Base-by-base conservation (phyloP, 2,329 filamentous ascomycete species). In the Aspergillus sp. region DNA sequence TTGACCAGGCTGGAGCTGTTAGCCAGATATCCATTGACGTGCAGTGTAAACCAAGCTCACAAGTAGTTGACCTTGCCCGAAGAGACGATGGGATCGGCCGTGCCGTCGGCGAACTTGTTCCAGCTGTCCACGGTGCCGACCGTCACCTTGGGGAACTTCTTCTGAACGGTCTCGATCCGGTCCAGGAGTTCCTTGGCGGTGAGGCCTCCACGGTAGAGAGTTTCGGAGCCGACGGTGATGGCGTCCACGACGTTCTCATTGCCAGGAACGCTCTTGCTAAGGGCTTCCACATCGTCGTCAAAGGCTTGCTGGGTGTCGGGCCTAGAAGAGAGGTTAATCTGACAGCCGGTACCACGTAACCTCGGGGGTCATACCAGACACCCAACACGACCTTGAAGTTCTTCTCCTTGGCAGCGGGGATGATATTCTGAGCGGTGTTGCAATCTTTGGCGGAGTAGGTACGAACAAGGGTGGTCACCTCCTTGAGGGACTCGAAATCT, bases 61-160 rank as follows among this genome's bases (percentile, higher is more conserved):
- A 86, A 72, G 53, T 88, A 78, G 51, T 81, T 82, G 47, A 87
- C 83, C 46, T 48, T 48, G 47, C 79, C 81, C 44, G 78, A 79
- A 48, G 71, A 70, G 63, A 88, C 81, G 58, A 88, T 74, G 13
- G 81, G 76, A 68, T 89, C 82, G 36, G 82, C 86, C 21, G 86
- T 88, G 36, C 85, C 86, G 65, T 88, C 86, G 44, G 81, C 78
- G 64, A 78, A 86, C 71, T 87, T 88, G 75, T 88, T 89, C 87
- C 87, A 89, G 66, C 79, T 84, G 71, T 89, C 87, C 6, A 86
- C 87, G 10, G 84, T 88, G 47, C 87, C 86, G 42, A 88, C 77
- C 60, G 79, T 81, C 61, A 84, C 75, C 36, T 72, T 72, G 21
- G 60, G 80, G 76, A 66, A 86, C 67, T 80, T 73, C 38, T 73